Evolutionary conservation across 495 filamentous ascomycete species (phyloP), one percentile per base, ranked within the genome.

Genomic region (Gamarada debralockiae): DNA sequence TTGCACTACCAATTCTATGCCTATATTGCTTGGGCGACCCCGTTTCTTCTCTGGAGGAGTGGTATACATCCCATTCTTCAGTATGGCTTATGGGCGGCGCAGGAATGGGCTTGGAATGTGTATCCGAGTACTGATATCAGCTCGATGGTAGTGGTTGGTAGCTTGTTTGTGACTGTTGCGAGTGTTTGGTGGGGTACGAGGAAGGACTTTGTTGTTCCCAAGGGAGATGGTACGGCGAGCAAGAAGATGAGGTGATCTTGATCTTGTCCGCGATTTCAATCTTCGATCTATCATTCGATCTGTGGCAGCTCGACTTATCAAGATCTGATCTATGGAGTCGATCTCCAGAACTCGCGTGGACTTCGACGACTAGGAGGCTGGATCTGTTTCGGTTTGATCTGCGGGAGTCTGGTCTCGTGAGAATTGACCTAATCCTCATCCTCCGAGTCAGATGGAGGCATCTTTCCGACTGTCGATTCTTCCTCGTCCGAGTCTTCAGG

Each of bases 1-100:
- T 75, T 98, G 48, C 93, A 98, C 72, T 98, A 97, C 68, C 93
- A 98, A 64, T 98, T 98, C 73, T 97, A 92, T 73, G 79, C 89
- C 44, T 96, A 92, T 74, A 77, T 96, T 38, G 86, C 89, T 40
- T 96, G 90, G 90, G 81, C 88, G 12, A 90, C 90, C 6, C 93
- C 93, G 0, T 96, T 89, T 66, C 79, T 98, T 18, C 78, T 97
- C 42, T 97, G 92, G 90, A 81, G 81, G 50, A 82, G 83, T 50
- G 85, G 85, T 3, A 59, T 87, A 53, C 86, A 90, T 60, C 90
- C 90, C 5, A 55, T 87, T 9, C 59, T 89, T 36, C 81, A 90
- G 58, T 87, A 83, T 63, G 66, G 62, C 2, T 59, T 90, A 1
- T 98, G 92, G 92, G 84, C 74, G 7, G 74, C 80, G 40, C 93